Conservation (phyloP, 2,329 filamentous ascomycete species). For the Aciculosporium take region DNA sequence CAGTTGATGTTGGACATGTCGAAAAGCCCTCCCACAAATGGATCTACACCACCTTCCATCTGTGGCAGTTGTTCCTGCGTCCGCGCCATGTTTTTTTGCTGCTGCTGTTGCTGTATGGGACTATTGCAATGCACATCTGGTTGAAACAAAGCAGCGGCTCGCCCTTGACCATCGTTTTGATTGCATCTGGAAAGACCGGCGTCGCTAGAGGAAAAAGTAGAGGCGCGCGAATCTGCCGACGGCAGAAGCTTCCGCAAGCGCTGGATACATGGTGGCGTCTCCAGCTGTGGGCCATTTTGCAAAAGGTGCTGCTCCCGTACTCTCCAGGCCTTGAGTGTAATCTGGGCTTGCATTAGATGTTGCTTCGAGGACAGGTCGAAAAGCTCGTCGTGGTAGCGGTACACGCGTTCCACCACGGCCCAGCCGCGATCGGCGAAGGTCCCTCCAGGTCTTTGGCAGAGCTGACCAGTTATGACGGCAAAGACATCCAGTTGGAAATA, state of each 20-base stretch:
- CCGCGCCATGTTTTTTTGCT: not conserved
- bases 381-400: conserved; percentile 35
- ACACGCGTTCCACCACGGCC: conserved; percentile 31
- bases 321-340: conserved; percentile 38
- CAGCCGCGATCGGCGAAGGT: conserved; percentile 39
- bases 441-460: conserved; percentile 34
- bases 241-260: conserved; percentile 30
- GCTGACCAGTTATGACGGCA: conserved; percentile 38
- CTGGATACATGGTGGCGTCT: conserved; percentile 31
- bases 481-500: conserved; percentile 45
- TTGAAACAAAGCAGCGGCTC: not conserved
- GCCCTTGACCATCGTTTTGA: not conserved
- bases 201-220: conserved; percentile 12
- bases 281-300: conserved; percentile 22
- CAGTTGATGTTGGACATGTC: conserved; percentile 30
- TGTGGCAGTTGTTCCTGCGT: conserved; percentile 6
- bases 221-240: conserved; percentile 21
- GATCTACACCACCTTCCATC: conserved; percentile 22
- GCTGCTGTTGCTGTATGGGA: conserved; percentile 4
- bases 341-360: conserved; percentile 30
- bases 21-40: conserved; percentile 29
- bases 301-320: conserved; percentile 29
- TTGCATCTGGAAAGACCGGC: not conserved
- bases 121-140: conserved; percentile 1
- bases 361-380: conserved; percentile 32